Conservation (phyloP, 139 green algal genomes). For the Micractinium sp. region DNA sequence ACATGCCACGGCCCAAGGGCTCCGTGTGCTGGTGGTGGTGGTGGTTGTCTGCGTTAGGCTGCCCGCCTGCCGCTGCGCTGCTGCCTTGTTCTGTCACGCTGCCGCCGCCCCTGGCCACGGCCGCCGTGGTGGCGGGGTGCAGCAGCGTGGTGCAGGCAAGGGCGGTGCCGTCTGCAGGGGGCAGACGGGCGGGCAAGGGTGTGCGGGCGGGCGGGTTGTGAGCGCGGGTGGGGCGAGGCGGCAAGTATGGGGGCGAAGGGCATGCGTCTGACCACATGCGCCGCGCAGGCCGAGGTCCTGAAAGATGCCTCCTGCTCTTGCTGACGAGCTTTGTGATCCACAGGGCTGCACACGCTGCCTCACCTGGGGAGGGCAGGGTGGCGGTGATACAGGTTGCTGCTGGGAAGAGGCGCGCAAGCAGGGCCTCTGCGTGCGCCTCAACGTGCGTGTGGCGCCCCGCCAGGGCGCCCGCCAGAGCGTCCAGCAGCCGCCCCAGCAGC, state of each 20-base stretch:
- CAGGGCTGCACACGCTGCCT: neutral
- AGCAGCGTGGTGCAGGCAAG: neutral
- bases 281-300: neutral
- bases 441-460: neutral
- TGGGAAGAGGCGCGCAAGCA: constrained; percentile 10
- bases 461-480: neutral
- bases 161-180: neutral
- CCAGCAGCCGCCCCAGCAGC: neutral
- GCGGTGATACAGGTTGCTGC: neutral
- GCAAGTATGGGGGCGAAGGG: neutral
- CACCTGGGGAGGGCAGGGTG: neutral
- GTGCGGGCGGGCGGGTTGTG: neutral
- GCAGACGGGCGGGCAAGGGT: neutral
- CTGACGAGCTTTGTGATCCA: too few species aligned
- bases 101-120: neutral
- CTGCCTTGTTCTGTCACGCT: neutral
- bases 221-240: neutral
- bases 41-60: neutral
- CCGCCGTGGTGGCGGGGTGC: neutral
- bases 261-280: neutral
- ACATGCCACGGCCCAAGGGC: neutral
- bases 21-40: neutral
- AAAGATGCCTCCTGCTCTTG: neutral
- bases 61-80: neutral
- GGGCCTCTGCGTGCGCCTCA: neutral